Base-by-base conservation (phyloP, 2,329 filamentous ascomycete genomes). In the Diplodia sapinea region DNA sequence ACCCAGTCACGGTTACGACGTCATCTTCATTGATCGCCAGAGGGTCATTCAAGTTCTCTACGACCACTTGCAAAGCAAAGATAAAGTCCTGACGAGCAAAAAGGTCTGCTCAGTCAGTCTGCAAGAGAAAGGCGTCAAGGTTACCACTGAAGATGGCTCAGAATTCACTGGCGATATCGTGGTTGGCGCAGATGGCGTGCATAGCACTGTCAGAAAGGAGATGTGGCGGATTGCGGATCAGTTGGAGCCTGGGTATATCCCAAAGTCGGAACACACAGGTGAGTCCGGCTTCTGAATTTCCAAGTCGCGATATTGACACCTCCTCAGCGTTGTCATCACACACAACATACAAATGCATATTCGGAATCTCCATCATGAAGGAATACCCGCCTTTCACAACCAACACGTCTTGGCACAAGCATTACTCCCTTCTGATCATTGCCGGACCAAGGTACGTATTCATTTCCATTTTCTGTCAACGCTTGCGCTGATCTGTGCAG, bases 11-110 rank as follows among this genome's bases (percentile, higher is more conserved):
- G 62, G 62, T 3, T 68, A 68, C 31, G 40, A 54, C 26, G 56
- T 66, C 11, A 57, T 68, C 33, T 69, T 68, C 17, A 33, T 69
- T n/a, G 65, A 69, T 38, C 68, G 68, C 49, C 67, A 68, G 23
- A 61, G 67, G 67, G 33, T 68, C 31, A 36, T 67, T 20, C 52
- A 71, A 63, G 71, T 70, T 9, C 61, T 77, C 4, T 73, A 74
- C 43, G 65, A 74, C 9, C 43, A 55, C 26, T n/a, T 65, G 20
- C 20, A 55, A 29, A 47, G 50, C 50, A 65, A 65, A 23, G 23
- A 43, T 36, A 65, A 65, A n/a, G 15, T 65, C 50, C n/a, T 63
- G 4, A 38, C 31, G 8, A 43, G 15, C 17, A 68, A 64, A 29
- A 31, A 50, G 6, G 57, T 68, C n/a, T 26, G 29, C 13, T 20